A percentile compares a stretch with the other conserved stretches of the same genome.
Evolutionary conservation across 2,329 filamentous ascomycete genomes (phyloP).

Genomic region (Tolypocladium sp.): DNA sequence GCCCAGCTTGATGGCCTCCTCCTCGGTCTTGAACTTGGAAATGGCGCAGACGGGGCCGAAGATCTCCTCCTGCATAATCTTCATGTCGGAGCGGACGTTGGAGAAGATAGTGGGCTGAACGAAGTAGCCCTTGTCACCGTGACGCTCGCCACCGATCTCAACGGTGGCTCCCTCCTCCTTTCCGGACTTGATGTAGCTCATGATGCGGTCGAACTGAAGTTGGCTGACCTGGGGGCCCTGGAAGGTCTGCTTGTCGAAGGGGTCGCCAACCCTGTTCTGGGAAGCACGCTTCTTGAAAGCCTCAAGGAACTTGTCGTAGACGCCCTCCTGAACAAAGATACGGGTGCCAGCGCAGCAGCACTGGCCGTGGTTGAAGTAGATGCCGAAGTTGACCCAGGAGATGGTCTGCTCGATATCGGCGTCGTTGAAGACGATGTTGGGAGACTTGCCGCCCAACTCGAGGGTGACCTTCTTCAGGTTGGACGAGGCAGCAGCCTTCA

Average conservation of each 20-base stretch:
- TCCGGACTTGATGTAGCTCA: conserved; percentile 66
- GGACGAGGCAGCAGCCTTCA: conserved; percentile 69
- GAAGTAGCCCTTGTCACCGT: conserved; percentile 76
- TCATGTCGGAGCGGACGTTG: conserved; percentile 74
- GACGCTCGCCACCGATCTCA: conserved; percentile 42
- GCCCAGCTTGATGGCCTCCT: conserved; percentile 64
- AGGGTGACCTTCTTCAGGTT: conserved; percentile 79
- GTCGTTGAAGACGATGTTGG: conserved; percentile 72
- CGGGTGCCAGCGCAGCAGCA: conserved; percentile 70
- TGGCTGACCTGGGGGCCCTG: conserved; percentile 82
- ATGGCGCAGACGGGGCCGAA: conserved; percentile 83
- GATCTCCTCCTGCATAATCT: conserved; percentile 87
- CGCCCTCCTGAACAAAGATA: conserved; percentile 75
- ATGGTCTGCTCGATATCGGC: conserved; percentile 70
- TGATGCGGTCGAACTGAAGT: conserved; percentile 81
- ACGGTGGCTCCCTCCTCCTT: conserved; percentile 52
- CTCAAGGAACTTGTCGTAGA: conserved; percentile 80
- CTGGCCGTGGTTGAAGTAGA: conserved; percentile 58
- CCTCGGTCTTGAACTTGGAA: conserved; percentile 77
- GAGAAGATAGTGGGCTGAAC: conserved; percentile 88
- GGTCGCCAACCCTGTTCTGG: conserved; percentile 74
- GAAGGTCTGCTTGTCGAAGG: conserved; percentile 71
- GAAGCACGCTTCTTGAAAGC: conserved; percentile 69
- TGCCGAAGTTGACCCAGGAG: conserved; percentile 67
- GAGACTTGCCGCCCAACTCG: conserved; percentile 72